Evolutionary conservation across 1,139 yeast species (phyloP), one percentile per base, ranked within the genome.

Genomic region (Hemisphaericaspora subhashii): DNA sequence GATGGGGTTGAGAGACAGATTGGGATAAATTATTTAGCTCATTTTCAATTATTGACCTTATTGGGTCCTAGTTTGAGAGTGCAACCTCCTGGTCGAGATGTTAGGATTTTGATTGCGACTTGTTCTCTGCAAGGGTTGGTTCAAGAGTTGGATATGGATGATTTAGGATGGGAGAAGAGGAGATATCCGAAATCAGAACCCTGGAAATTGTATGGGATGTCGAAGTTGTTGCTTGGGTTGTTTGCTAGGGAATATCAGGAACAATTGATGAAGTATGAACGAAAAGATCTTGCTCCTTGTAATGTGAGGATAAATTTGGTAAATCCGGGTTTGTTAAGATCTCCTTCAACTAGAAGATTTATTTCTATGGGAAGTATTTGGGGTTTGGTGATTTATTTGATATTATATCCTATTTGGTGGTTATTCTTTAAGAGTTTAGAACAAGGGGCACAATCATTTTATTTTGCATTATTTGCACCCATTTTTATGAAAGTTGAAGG

Each of bases 1-100:
- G 98, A 92, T 57, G 98, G 97, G 2, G 73, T 89, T 10, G 98
- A 92, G 57, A 60, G 75, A 34, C 98, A 92, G 57, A 73, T 86
- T 46, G 96, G 90, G 1, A 72, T 85, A 26, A 92, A 92, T 60
- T 92, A 86, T 55, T 72, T 84, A 39, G 85, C 83, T 5, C 90
- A 88, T 54, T 86, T 68, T 62, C 97, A 89, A 57, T 68, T 92
- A 27, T 66, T 92, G 44, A 86, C 87, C 2, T 65, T 92, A 28
- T 62, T 92, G 42, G 77, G 82, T 10, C 98, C 98, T 0, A 77
- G 95, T 14, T 66, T 92, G 39, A 77, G 86, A 45, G 83, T 83
- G 1, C 98, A 92, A 62, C 95, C 97, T 1, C 88, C 96, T 0
- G 98, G 89, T 59, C 73, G 98, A 50, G 98, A 90, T 55, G 96